Percentiles rank a stretch among this genome's conserved stretches.
Conservation (phyloP, 495 filamentous ascomycete species). For the Cercophora newfieldiana region DNA sequence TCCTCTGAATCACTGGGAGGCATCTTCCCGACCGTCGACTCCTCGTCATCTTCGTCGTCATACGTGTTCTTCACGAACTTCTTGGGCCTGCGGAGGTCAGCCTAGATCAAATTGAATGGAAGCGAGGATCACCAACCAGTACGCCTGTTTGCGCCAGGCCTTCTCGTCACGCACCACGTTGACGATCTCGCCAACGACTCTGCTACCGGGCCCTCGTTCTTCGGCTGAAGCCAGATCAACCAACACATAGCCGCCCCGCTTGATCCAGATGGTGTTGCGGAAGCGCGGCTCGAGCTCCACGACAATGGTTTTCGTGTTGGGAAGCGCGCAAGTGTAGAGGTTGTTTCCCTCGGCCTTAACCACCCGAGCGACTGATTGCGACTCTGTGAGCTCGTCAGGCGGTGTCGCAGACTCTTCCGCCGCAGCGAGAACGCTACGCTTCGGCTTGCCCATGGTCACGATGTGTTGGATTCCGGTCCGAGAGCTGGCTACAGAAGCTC, state of each 20-base stretch:
- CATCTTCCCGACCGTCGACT: constrained; percentile 79
- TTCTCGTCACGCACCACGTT: constrained; percentile 92
- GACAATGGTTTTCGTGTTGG: constrained; percentile 56
- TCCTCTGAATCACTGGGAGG: constrained; percentile 70
- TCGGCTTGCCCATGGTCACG: constrained; percentile 67
- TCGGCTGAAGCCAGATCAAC: constrained; percentile 66
- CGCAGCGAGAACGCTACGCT: constrained; percentile 70
- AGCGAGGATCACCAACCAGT: constrained; percentile 62
- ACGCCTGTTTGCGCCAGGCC: constrained; percentile 84
- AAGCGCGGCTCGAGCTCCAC: constrained; percentile 81
- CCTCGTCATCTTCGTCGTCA: constrained; percentile 66
- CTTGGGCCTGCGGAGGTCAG: constrained; percentile 61
- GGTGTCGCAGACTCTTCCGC: constrained; percentile 74
- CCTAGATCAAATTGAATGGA: neutral
- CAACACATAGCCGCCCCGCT: constrained; percentile 80
- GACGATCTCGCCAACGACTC: constrained; percentile 83
- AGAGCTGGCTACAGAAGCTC: neutral
- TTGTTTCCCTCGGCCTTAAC: constrained; percentile 84
- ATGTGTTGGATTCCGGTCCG: neutral
- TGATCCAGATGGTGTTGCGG: constrained; percentile 88
- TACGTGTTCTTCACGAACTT: constrained; percentile 69
- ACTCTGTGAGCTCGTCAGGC: constrained; percentile 61
- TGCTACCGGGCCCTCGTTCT: constrained; percentile 69
- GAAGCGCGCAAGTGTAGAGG: constrained; percentile 72
- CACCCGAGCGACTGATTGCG: constrained; percentile 71